Evolutionary conservation across 2,329 filamentous ascomycete species (phyloP), one percentile per base, ranked within the genome.

Genomic region (Xenosphaeropsis pyriputrescens): DNA sequence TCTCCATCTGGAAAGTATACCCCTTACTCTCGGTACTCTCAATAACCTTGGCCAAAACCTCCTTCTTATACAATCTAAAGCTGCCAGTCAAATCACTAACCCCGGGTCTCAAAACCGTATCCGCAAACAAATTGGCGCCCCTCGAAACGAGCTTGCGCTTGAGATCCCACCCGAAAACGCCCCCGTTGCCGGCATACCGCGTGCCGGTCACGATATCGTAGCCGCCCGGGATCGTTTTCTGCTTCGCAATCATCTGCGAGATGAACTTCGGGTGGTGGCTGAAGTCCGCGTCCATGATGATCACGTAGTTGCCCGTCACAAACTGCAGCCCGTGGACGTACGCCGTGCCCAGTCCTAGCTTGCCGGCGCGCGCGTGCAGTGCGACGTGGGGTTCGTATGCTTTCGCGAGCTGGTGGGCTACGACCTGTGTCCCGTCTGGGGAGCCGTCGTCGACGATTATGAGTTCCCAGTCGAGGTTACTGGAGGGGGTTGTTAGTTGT

Each of bases 251-350:
- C 85, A 98, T 96, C 56, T 79, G 70, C 38, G 88, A 79, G 62
- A 98, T 94, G 73, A 96, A 98, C 65, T 96, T 98, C 56, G 91
- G 91, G 69, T 98, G 91, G 67, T 98, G 91, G 51, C 77, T 85
- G 72, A 98, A 98, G 65, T 98, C 91, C 62, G 93, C 91, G 67
- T 98, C 91, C 91, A 98, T 98, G 72, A 98, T 98, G 68, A 98
- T 85, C 57, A 98, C 85, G 56, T 78, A 96, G 72, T 93, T 95
- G 52, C 91, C 91, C 16, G 78, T 86, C 17, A 72, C 81, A 57
- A 83, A 96, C 59, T 94, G 75, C 43, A 98, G 71, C 37, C 89
- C 89, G 62, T 95, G 88, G 30, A 95, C 85, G 64, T 96, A 96
- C 35, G 89, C 89, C 2, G 89, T 95, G 49, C 89, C 89, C 36